Conservation (phyloP, 75 land plant genomes). For the Isoetes taiwanensis region DNA sequence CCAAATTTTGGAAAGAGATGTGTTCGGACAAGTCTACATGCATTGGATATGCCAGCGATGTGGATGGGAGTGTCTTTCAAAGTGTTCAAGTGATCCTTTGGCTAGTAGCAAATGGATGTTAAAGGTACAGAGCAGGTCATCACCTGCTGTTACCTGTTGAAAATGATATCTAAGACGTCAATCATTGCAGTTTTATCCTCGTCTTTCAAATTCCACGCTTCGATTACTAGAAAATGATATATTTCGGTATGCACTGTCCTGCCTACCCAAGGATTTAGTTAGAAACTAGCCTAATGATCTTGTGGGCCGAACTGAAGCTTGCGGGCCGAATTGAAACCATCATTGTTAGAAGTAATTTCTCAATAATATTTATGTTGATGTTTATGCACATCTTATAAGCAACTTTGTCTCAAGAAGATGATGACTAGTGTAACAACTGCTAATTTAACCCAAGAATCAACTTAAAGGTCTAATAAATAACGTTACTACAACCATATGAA, state of each 20-base stretch:
- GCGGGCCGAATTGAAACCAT: too few species aligned
- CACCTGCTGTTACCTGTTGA: not conserved
- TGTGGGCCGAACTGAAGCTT: too few species aligned
- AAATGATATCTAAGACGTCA: not conserved
- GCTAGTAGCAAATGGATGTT: constrained; percentile 82
- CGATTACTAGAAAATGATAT: constrained; percentile 55
- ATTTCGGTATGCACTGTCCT: constrained; percentile 30
- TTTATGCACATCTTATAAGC: too few species aligned
- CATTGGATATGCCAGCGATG: constrained; percentile 91
- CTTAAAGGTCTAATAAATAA: too few species aligned
- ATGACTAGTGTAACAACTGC: too few species aligned
- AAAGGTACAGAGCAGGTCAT: constrained; percentile 35
- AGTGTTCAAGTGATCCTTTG: constrained; percentile 48
- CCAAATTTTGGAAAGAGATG: constrained; percentile 83
- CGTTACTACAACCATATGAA: too few species aligned
- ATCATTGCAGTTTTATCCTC: constrained; percentile 43
- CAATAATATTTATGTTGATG: too few species aligned
- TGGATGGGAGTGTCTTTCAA: constrained; percentile 93
- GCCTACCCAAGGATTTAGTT: not conserved
- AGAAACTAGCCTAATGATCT: not conserved
- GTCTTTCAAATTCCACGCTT: constrained; percentile 46
- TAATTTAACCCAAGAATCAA: too few species aligned
- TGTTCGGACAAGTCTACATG: constrained; percentile 47
- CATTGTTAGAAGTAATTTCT: too few species aligned
- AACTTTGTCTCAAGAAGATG: too few species aligned